Evolutionary conservation across 208 protist genomes (phyloP).

Genomic region (Leishmania mexicana): DNA sequence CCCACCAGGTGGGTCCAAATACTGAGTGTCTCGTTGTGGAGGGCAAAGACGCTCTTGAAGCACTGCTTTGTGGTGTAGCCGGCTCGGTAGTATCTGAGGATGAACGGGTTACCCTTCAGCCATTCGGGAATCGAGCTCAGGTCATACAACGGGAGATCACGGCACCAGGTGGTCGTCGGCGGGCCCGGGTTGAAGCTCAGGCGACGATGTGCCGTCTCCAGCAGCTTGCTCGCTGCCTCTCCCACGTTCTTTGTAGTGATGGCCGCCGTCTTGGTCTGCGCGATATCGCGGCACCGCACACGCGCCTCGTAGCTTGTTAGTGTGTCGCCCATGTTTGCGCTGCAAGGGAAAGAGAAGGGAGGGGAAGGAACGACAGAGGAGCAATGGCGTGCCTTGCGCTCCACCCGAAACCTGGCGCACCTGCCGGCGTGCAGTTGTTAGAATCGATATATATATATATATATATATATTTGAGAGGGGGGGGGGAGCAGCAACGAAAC

Average conservation of each 20-base stretch:
- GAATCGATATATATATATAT: not conserved
- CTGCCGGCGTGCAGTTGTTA: not conserved
- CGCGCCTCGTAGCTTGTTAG: constrained; percentile 21
- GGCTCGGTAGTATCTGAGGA: constrained; percentile 66
- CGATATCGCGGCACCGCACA: constrained; percentile 18
- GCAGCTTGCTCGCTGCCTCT: constrained; percentile 19
- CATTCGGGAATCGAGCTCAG: constrained; percentile 45
- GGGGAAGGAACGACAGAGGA: not conserved
- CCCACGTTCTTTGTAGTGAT: constrained; percentile 21
- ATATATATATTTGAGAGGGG: not conserved
- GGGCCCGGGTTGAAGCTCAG: constrained; percentile 6
- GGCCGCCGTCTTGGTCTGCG: constrained; percentile 6
- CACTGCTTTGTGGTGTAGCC: constrained; percentile 70
- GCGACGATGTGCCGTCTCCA: constrained; percentile 24
- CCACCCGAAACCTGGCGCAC: not conserved
- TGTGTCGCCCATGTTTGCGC: constrained; percentile 13
- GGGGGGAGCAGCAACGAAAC: not conserved
- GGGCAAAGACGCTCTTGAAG: constrained; percentile 62
- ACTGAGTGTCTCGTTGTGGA: constrained; percentile 91
- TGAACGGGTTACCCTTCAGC: constrained; percentile 55
- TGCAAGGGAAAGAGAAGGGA: not conserved
- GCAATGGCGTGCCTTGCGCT: not conserved
- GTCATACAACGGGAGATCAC: constrained; percentile 46
- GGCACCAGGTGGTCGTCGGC: constrained; percentile 1
- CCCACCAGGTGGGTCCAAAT: constrained; percentile 84